Evolutionary conservation across 1,284 basidiomycete genomes (phyloP), one percentile per base, ranked within the genome.

Genomic region (Chiua sp.): DNA sequence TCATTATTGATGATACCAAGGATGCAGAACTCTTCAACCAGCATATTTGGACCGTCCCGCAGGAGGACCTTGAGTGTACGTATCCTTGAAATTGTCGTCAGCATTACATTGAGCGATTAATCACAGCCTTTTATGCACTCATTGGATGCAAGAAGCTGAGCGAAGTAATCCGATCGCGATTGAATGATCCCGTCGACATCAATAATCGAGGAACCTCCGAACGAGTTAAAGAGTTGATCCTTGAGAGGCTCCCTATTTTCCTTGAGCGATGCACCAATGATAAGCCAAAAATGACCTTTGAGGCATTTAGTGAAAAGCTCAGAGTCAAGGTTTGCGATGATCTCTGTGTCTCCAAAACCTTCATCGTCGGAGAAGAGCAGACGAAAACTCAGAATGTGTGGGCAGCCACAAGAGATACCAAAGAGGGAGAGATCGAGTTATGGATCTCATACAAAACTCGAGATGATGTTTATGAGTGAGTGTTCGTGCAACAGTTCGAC

Each of bases 221-320:
- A 6, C 82, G 86, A 10, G 82, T 81, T 18, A 82, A 83, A 12
- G 65, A 77, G 1, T 79, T 93, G 47, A 86, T 96, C 2, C 76
- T 96, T n/a, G 91, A 98, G 75, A 82, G 96, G n/a, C 81, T 97
- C 18, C 93, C 94, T 0, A 80, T 98, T 30, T 98, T 98, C 79
- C 79, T 98, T 8, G 91, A 96, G 53, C 94, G 97, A 67, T 89
- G 93, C 62, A 87, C 86, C 2, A 87, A 92, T 7, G 33, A n/a
- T 42, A n/a, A 42, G n/a, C 39, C 20, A 10, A 42, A n/a, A n/a
- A 42, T 42, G 18, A n/a, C 8, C 33, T 48, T 44, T 20, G 44
- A 10, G 16, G 46, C n/a, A 42, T 42, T 49, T 12, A 53, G 4
- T 4, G 15, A 53, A 1, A 56, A 60, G 16, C 51, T 63, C n/a